phyloP scores from a whole-genome alignment of 768 basidiomycete species.

The Pisolithus marmoratus region DNA sequence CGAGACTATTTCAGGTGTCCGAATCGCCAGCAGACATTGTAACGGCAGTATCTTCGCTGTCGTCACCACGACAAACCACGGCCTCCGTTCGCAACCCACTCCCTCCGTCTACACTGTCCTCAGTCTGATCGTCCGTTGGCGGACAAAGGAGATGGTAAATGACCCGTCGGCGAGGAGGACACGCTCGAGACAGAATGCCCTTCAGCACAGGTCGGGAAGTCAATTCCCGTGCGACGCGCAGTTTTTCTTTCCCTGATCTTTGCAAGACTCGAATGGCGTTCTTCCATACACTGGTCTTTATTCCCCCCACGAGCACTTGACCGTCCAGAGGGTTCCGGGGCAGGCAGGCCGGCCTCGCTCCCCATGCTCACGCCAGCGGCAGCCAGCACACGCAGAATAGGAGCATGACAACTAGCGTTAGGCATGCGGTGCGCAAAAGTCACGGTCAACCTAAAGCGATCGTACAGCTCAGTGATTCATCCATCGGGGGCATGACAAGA shows the following conservation, averaged over 20 bases:
- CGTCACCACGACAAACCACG: neutral
- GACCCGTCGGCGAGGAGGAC: conserved; percentile 16
- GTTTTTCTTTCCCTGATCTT: conserved; percentile 28
- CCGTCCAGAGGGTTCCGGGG: conserved; percentile 3
- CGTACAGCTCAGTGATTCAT: neutral
- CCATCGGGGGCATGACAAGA: conserved; percentile 27
- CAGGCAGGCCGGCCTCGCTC: conserved; percentile 15
- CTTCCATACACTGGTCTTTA: conserved; percentile 33
- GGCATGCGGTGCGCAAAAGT: conserved; percentile 85
- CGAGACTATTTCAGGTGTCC: conserved; percentile 17
- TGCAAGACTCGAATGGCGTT: conserved; percentile 27
- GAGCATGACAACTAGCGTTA: conserved; percentile 64
- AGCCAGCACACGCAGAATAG: conserved; percentile 62
- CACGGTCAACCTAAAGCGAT: conserved; percentile 48
- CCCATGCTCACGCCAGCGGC: conserved; percentile 45
- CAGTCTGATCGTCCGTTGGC: conserved; percentile 23
- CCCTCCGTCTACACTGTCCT: neutral
- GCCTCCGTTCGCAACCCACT: conserved; percentile 1
- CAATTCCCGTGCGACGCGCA: conserved; percentile 26
- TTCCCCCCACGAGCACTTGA: conserved; percentile 9
- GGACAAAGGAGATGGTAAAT: conserved; percentile 17
- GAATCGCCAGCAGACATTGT: conserved; percentile 11
- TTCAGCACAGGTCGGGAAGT: conserved; percentile 10
- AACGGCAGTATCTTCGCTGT: conserved; percentile 1
- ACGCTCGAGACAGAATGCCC: conserved; percentile 9